phyloP scores from a whole-genome alignment of 306 rosid genomes.

The Ormosia semicastrata region DNA sequence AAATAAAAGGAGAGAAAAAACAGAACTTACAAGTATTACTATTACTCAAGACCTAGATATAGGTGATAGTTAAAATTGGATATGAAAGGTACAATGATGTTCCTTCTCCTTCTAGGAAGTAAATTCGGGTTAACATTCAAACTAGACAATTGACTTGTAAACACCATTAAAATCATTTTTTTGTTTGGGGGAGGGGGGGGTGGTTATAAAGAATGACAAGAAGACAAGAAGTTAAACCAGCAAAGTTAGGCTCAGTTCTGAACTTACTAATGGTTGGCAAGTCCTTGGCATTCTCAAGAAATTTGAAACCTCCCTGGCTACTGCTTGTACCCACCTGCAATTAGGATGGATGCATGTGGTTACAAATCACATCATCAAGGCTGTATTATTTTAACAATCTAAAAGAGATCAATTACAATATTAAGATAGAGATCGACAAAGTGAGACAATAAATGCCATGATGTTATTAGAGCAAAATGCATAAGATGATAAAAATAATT shows the following conservation, averaged over 20 bases:
- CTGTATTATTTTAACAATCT: not conserved
- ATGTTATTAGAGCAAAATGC: slow-evolving; percentile 5
- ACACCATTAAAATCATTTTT: not conserved
- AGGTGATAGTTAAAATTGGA: not conserved
- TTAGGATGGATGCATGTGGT: not conserved
- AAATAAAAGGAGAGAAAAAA: not conserved
- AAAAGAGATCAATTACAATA: not conserved
- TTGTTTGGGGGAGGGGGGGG: not conserved
- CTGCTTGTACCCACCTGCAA: slow-evolving; percentile 63
- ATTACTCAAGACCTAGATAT: not conserved
- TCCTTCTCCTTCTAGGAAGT: not conserved
- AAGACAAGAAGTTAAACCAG: not conserved
- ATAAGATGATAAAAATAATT: not conserved
- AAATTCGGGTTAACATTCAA: not conserved
- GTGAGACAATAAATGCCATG: not conserved
- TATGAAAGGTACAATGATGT: not conserved
- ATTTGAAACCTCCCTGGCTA: slow-evolving; percentile 57
- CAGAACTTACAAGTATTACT: not conserved
- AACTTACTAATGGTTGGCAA: slow-evolving; percentile 92
- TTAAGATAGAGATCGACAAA: not conserved
- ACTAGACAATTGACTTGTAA: not conserved
- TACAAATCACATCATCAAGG: slow-evolving; percentile 14
- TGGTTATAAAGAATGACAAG: not conserved
- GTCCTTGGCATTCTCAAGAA: slow-evolving; percentile 85
- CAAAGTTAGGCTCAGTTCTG: not conserved